These are phyloP conservation scores for Yamadazyma mexicana DNA, from an alignment of 1,139 yeast genomes.

Conservation along the genomic window DNA sequence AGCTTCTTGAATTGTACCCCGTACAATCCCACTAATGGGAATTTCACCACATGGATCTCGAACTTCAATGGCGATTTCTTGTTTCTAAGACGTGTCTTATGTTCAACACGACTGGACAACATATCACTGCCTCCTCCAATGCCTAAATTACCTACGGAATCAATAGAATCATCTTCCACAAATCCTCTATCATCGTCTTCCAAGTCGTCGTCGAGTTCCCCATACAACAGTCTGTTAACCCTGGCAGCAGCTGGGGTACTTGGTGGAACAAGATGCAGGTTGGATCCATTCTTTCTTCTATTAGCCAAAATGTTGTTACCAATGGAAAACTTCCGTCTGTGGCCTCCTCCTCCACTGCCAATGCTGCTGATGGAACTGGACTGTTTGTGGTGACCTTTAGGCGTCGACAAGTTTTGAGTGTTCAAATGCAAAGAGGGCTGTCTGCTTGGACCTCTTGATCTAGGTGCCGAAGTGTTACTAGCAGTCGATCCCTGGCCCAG, in stretches of 20 bases:
- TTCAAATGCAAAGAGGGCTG: constrained; percentile 40
- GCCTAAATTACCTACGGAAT: constrained; percentile 52
- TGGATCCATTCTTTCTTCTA: constrained; percentile 49
- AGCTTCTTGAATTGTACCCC: constrained; percentile 95
- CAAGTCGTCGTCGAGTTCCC: constrained; percentile 39
- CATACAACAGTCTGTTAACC: constrained; percentile 35
- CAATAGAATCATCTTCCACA: constrained; percentile 60
- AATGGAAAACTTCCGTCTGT: constrained; percentile 63
- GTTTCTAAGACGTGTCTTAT: constrained; percentile 26
- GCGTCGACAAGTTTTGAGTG: constrained; percentile 22
- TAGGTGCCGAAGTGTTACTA: constrained; percentile 3
- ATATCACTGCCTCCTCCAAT: constrained; percentile 64
- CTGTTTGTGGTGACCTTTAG: constrained; percentile 23
- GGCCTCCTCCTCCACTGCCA: constrained; percentile 29
- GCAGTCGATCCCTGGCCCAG: neutral
- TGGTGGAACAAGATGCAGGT: constrained; percentile 47
- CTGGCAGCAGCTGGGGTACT: constrained; percentile 54
- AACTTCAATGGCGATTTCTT: constrained; percentile 66
- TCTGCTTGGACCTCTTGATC: constrained; percentile 31
- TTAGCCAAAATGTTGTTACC: constrained; percentile 51
- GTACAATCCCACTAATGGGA: constrained; percentile 84
- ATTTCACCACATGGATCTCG: constrained; percentile 90
- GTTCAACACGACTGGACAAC: constrained; percentile 60
- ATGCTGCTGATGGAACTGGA: constrained; percentile 20
- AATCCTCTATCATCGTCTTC: constrained; percentile 24